phyloP scores from a whole-genome alignment of 1,284 basidiomycete genomes.

The Ganoderma leucocontextum region DNA sequence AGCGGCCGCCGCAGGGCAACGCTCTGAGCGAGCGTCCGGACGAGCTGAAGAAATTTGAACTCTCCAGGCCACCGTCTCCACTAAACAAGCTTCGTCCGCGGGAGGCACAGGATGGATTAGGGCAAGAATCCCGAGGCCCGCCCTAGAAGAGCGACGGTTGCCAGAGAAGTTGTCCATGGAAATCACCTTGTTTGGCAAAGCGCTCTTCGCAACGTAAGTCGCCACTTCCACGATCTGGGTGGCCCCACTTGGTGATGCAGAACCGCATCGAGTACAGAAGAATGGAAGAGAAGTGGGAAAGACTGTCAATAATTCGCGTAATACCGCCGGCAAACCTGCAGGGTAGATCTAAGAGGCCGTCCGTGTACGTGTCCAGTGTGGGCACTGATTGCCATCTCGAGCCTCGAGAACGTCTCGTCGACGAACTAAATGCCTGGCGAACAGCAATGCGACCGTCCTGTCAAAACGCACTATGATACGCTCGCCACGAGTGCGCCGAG shows the following conservation, averaged over 20 bases:
- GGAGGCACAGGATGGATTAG: neutral
- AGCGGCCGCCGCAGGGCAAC: neutral
- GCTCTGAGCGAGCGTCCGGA: neutral
- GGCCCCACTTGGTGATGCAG: neutral
- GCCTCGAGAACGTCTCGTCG: neutral
- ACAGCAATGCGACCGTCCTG: neutral
- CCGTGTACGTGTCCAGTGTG: neutral
- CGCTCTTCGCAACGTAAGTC: neutral
- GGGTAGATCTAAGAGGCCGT: neutral
- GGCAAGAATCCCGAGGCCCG: neutral
- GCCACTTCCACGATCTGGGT: neutral
- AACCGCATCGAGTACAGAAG: neutral
- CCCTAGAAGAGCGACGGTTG: slow-evolving; percentile 9
- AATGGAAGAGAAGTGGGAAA: slow-evolving; percentile 2
- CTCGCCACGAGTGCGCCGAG: neutral
- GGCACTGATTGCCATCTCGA: neutral
- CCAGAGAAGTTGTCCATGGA: neutral
- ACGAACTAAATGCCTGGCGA: neutral
- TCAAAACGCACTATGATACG: neutral
- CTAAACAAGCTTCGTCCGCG: neutral
- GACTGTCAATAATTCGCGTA: neutral
- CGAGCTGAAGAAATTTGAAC: slow-evolving; percentile 1
- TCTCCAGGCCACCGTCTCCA: slow-evolving; percentile 3
- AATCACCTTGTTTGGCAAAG: neutral
- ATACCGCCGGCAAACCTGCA: neutral